Evolutionary conservation across 2,329 filamentous ascomycete species (phyloP).

Genomic region (Ascochyta koolunga): DNA sequence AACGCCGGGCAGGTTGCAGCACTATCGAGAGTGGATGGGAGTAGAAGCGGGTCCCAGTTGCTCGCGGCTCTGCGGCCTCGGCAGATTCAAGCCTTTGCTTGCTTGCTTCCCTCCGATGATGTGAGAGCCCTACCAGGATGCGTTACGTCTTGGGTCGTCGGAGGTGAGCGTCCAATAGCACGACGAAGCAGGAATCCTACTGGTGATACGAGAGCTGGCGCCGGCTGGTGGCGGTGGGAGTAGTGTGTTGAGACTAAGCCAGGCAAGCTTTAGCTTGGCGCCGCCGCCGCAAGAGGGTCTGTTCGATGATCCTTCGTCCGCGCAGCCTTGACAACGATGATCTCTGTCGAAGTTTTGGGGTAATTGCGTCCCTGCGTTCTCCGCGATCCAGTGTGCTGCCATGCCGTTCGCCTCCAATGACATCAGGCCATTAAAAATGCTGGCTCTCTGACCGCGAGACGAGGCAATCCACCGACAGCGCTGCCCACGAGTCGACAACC

Average conservation of each 20-base stretch:
- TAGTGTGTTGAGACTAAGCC: slow-evolving; percentile 7
- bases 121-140: slow-evolving; percentile 3
- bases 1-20: slow-evolving; percentile 14
- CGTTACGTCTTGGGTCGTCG: slow-evolving; percentile 6
- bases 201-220: slow-evolving; percentile 7
- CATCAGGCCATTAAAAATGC: slow-evolving; percentile 7
- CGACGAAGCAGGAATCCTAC: not conserved
- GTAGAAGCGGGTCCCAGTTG: not conserved
- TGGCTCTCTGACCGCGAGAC: slow-evolving; percentile 3
- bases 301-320: slow-evolving; percentile 6
- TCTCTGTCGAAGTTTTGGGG: slow-evolving; percentile 11
- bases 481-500: not conserved
- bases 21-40: slow-evolving; percentile 14
- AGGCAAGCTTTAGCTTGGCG: slow-evolving; percentile 21
- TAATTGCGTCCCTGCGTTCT: slow-evolving; percentile 12
- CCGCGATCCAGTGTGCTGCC: not conserved
- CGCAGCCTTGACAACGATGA: slow-evolving; percentile 1
- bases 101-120: slow-evolving; percentile 7
- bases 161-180: slow-evolving; percentile 10
- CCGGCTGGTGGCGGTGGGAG: not conserved
- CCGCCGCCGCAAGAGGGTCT: slow-evolving; percentile 6
- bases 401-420: slow-evolving; percentile 9
- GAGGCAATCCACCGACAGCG: slow-evolving; percentile 1
- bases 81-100: slow-evolving; percentile 18
- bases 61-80: slow-evolving; percentile 23